Conservation (phyloP, 176 grass and related monocot genomes). For the Aegilops sharonensis region DNA sequence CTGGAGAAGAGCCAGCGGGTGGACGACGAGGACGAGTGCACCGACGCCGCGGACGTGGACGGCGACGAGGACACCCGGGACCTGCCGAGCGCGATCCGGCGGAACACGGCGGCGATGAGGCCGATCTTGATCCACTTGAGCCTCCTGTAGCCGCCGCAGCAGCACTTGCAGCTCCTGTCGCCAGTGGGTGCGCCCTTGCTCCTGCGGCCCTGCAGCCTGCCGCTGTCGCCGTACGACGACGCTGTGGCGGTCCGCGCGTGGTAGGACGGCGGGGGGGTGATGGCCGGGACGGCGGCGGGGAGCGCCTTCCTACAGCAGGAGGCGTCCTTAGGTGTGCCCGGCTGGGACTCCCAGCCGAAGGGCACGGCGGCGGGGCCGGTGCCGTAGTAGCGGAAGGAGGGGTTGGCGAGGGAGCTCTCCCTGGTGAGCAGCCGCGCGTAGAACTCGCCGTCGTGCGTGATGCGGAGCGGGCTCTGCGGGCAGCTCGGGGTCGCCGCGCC, state of each 20-base stretch:
- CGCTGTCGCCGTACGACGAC: neutral
- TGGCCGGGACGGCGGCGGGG: slow-evolving; percentile 27
- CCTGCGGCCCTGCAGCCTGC: neutral
- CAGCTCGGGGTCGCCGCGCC: slow-evolving; percentile 19
- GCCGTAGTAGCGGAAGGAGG: slow-evolving; percentile 94
- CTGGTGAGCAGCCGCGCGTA: slow-evolving; percentile 81
- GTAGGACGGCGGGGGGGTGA: slow-evolving; percentile 80
- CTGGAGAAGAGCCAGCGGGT: slow-evolving; percentile 52
- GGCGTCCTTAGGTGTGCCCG: slow-evolving; percentile 78
- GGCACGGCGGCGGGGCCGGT: slow-evolving; percentile 70
- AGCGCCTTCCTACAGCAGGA: neutral
- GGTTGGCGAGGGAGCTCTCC: slow-evolving; percentile 62
- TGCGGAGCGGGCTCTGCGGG: slow-evolving; percentile 47
- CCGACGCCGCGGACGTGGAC: slow-evolving; percentile 14
- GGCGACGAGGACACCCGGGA: neutral
- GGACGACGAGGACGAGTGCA: slow-evolving; percentile 45
- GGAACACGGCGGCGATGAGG: slow-evolving; percentile 52
- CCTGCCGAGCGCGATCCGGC: slow-evolving; percentile 28
- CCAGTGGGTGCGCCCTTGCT: neutral
- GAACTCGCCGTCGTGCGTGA: slow-evolving; percentile 80
- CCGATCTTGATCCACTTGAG: slow-evolving; percentile 39
- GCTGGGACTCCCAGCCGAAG: slow-evolving; percentile 89
- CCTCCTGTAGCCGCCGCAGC: slow-evolving; percentile 27
- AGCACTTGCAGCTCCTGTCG: slow-evolving; percentile 19
- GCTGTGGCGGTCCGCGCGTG: neutral